These are phyloP conservation scores for Cutaneotrichosporon curvatum DNA, from an alignment of 1,284 basidiomycete species.

Conservation along the genomic window DNA sequence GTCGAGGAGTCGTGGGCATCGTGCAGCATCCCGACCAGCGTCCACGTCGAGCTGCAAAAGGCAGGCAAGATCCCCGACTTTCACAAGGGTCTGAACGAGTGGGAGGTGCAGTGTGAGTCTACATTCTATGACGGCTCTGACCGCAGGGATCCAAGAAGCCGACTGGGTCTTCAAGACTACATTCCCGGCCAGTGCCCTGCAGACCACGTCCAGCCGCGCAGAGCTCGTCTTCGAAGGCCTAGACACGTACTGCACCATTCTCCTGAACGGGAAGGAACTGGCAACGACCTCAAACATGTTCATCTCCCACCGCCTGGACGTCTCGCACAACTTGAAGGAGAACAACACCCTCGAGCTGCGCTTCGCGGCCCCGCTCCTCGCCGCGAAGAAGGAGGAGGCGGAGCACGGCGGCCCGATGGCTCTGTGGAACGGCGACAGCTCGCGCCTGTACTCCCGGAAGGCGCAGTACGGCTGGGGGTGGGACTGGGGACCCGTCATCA, in stretches of 20 bases:
- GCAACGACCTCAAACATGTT: constrained; percentile 67
- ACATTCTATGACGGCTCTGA: not conserved
- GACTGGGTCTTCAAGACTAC: constrained; percentile 74
- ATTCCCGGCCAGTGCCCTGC: constrained; percentile 54
- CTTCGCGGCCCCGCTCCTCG: constrained; percentile 68
- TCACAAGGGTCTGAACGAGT: constrained; percentile 67
- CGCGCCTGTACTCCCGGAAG: constrained; percentile 76
- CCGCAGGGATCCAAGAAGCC: constrained; percentile 72
- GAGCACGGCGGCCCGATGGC: constrained; percentile 33
- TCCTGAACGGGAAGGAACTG: constrained; percentile 63
- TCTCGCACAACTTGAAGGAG: constrained; percentile 54
- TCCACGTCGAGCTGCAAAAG: constrained; percentile 74
- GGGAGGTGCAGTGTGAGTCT: constrained; percentile 72
- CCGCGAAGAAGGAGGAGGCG: constrained; percentile 49
- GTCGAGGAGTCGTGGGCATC: constrained; percentile 23
- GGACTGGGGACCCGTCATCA: constrained; percentile 53
- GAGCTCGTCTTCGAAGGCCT: constrained; percentile 81
- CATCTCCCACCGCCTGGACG: constrained; percentile 57
- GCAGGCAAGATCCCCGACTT: constrained; percentile 69
- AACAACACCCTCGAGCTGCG: constrained; percentile 61
- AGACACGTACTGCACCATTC: constrained; percentile 71
- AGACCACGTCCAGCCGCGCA: constrained; percentile 48
- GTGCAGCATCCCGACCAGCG: constrained; percentile 60
- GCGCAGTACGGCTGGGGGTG: constrained; percentile 63
- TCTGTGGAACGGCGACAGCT: constrained; percentile 71